A percentile compares a stretch with the other conserved stretches of the same genome.
Conservation (phyloP, 129 eudicot species). For the Pseudognaphalium luteoalbum region DNA sequence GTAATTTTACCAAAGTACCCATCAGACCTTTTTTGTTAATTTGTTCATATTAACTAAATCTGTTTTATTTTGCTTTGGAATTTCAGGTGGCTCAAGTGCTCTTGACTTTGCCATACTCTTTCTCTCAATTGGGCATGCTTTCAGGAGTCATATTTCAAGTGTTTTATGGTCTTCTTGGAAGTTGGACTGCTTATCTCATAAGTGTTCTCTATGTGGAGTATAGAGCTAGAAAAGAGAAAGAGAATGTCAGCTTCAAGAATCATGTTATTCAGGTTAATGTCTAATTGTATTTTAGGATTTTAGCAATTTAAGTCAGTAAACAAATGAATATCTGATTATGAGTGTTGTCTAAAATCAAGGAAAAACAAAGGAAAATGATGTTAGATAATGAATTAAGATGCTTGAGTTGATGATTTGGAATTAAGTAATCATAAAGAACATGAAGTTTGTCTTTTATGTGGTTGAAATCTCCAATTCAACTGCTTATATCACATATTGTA, state of each 20-base stretch:
- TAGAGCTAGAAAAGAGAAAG: conserved; percentile 72
- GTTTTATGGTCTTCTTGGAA: conserved; percentile 76
- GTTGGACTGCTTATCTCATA: conserved; percentile 93
- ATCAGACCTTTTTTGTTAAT: background rate
- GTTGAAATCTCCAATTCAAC: conserved; percentile 20
- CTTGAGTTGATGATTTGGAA: conserved; percentile 19
- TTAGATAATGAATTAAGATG: background rate
- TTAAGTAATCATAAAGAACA: conserved; percentile 22
- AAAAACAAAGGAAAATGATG: conserved; percentile 18
- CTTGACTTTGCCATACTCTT: conserved; percentile 77
- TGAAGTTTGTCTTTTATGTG: conserved; percentile 29
- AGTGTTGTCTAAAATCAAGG: conserved; percentile 21
- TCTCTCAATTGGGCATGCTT: conserved; percentile 86
- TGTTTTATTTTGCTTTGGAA: conserved; percentile 10
- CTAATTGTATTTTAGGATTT: conserved; percentile 7
- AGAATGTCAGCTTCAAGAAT: conserved; percentile 75
- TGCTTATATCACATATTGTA: conserved; percentile 13
- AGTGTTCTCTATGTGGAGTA: conserved; percentile 84
- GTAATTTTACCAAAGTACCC: conserved; percentile 34
- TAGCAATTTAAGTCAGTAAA: background rate
- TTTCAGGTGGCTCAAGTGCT: conserved; percentile 88
- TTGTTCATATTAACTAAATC: conserved; percentile 17
- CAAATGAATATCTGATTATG: conserved; percentile 10
- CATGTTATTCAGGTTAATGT: conserved; percentile 77
- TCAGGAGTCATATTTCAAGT: conserved; percentile 70